Conservation (phyloP, 495 filamentous ascomycete species). For the Penicillium flavigenum region DNA sequence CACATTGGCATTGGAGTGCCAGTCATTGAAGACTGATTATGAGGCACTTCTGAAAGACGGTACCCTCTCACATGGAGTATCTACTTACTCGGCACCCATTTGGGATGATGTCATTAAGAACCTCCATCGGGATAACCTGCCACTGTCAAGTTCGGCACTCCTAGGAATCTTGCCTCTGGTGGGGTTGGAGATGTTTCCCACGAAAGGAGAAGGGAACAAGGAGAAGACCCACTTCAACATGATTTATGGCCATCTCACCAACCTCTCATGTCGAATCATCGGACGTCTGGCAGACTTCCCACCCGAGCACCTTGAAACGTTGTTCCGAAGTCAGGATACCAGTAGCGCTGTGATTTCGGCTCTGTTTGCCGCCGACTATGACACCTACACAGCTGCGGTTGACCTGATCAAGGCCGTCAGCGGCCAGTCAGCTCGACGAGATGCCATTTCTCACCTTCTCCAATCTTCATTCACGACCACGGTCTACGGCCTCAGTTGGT, state of each 20-base stretch:
- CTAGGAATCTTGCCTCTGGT: conserved; percentile 66
- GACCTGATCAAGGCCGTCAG: conserved; percentile 79
- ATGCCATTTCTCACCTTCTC: conserved; percentile 71
- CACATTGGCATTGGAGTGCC: conserved; percentile 72
- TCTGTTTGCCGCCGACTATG: conserved; percentile 66
- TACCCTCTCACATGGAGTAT: conserved; percentile 64
- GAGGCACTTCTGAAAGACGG: conserved; percentile 58
- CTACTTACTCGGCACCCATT: conserved; percentile 62
- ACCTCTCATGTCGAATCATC: conserved; percentile 68
- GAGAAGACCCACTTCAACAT: conserved; percentile 70
- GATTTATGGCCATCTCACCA: conserved; percentile 65
- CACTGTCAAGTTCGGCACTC: conserved; percentile 69
- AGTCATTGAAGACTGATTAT: conserved; percentile 69
- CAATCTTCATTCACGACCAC: conserved; percentile 61
- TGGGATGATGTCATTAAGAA: conserved; percentile 75
- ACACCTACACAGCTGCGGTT: conserved; percentile 70
- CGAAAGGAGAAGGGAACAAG: conserved; percentile 48
- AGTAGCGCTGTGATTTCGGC: conserved; percentile 66
- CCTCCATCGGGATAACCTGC: conserved; percentile 60
- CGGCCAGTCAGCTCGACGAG: conserved; percentile 63
- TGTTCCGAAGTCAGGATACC: conserved; percentile 62
- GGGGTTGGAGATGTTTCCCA: conserved; percentile 68
- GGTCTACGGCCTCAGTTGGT: conserved; percentile 60
- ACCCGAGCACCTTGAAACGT: conserved; percentile 57
- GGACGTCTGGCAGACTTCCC: conserved; percentile 74